Evolutionary conservation across 2,329 filamentous ascomycete species (phyloP).

Genomic region (Bimuria novae-zelandiae): DNA sequence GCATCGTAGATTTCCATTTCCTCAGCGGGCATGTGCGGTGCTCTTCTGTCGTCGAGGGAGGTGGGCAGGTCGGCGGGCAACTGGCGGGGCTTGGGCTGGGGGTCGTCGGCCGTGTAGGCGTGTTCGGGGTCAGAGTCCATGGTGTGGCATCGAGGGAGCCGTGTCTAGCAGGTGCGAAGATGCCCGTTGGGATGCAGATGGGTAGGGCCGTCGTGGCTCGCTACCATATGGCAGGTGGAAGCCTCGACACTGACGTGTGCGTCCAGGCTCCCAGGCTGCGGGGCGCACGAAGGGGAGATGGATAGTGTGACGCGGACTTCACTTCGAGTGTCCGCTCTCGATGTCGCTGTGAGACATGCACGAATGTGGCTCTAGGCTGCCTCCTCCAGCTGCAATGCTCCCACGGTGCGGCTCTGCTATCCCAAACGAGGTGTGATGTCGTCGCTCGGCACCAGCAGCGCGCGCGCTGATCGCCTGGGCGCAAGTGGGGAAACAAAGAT

Average conservation of each 20-base stretch:
- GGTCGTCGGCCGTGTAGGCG: constrained; percentile 38
- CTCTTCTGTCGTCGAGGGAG: constrained; percentile 85
- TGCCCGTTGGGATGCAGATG: neutral
- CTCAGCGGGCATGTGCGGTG: constrained; percentile 66
- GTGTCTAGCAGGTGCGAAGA: neutral
- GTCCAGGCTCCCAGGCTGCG: too few species aligned
- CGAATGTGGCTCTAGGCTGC: neutral
- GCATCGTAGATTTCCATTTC: constrained; percentile 99
- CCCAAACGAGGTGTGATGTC: constrained; percentile 8
- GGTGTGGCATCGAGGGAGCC: constrained; percentile 39
- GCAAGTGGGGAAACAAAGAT: constrained; percentile 6
- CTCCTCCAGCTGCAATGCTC: neutral
- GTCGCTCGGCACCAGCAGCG: neutral
- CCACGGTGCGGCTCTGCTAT: neutral
- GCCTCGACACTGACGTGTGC: too few species aligned
- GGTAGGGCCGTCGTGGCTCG: neutral
- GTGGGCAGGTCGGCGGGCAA: constrained; percentile 87
- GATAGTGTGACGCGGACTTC: neutral
- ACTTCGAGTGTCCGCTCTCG: neutral
- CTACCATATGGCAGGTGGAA: neutral
- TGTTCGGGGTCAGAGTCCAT: constrained; percentile 45
- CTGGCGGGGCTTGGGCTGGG: constrained; percentile 43
- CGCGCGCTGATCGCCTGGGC: neutral
- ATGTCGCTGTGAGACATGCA: neutral
- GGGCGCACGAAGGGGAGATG: too few species aligned